Percentiles rank a stretch among this genome's conserved stretches.
These are phyloP conservation scores for Aspergillus clavatus DNA, from an alignment of 2,329 filamentous ascomycete species.

Conservation along the genomic window DNA sequence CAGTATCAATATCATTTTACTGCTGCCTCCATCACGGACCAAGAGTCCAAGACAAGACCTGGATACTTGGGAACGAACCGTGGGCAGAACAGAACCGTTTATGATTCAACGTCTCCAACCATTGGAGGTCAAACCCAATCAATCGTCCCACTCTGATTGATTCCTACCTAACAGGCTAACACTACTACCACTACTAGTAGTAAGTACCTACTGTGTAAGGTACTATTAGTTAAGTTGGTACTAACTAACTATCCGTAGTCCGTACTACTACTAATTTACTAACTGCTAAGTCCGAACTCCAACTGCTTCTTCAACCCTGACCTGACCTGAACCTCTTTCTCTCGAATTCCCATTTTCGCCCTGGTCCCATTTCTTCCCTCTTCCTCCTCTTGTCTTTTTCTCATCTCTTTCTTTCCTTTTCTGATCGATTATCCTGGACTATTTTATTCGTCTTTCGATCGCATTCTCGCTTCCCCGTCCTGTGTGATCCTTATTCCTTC, in stretches of 20 bases:
- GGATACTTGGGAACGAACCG: constrained; percentile 8
- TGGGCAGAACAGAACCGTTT: constrained; percentile 2
- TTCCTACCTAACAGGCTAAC: neutral
- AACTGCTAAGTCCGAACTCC: too few relatives aligned
- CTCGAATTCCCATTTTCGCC: constrained; percentile 9
- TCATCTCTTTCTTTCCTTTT: too few relatives aligned
- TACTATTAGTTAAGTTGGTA: too few relatives aligned
- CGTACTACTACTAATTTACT: too few relatives aligned
- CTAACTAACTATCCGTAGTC: too few relatives aligned
- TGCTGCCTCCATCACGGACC: too few relatives aligned
- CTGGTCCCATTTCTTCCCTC: constrained; percentile 9
- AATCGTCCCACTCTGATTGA: neutral
- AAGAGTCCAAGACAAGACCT: too few relatives aligned
- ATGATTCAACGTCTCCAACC: constrained; percentile 4
- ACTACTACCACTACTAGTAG: neutral
- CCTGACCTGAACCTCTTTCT: neutral
- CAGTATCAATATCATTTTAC: neutral
- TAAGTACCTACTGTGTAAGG: constrained; percentile 10
- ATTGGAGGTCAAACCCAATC: too few relatives aligned
- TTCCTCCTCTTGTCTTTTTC: too few relatives aligned
- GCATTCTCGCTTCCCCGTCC: neutral
- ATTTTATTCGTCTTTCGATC: constrained; percentile 3
- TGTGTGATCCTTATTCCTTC: constrained; percentile 6
- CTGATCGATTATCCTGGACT: too few relatives aligned
- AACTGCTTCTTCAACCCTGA: neutral